These are phyloP conservation scores for Rhizopus delemar DNA, from an alignment of 371 early-diverging fungal genomes.

Conservation along the genomic window DNA sequence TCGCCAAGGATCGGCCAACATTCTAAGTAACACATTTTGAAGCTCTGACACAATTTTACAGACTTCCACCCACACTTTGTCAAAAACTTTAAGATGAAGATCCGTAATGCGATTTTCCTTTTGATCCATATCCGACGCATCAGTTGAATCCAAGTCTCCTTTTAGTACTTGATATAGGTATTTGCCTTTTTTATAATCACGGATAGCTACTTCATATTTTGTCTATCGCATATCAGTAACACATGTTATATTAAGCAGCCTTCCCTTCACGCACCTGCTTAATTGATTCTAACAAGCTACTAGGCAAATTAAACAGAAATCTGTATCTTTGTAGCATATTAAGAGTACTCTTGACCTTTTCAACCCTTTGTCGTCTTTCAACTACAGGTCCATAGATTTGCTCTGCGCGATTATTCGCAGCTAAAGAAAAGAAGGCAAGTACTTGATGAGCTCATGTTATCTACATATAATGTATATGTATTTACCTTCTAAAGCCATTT, in stretches of 20 bases:
- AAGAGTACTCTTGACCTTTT: constrained; percentile 89
- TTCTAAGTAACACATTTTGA: constrained; percentile 69
- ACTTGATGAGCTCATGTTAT: not conserved
- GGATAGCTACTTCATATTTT: constrained; percentile 87
- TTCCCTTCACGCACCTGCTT: constrained; percentile 55
- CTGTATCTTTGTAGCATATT: constrained; percentile 87
- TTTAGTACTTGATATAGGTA: constrained; percentile 60
- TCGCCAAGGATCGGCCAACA: constrained; percentile 77
- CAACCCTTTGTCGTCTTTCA: constrained; percentile 80
- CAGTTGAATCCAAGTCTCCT: constrained; percentile 27
- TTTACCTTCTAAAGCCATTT: constrained; percentile 40
- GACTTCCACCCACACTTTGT: constrained; percentile 92
- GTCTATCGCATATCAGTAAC: constrained; percentile 48
- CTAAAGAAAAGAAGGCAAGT: constrained; percentile 34
- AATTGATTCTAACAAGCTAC: constrained; percentile 78
- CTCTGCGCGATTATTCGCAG: constrained; percentile 69
- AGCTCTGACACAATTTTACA: constrained; percentile 77
- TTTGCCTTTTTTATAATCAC: constrained; percentile 95
- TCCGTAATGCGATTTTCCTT: constrained; percentile 47
- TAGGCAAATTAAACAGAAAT: constrained; percentile 93
- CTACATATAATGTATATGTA: not conserved
- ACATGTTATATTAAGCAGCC: not conserved
- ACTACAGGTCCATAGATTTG: constrained; percentile 88
- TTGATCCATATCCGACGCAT: constrained; percentile 19
- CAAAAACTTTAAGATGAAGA: constrained; percentile 83